Conservation (phyloP, 345 rosid species). For the Raphanus raphanistrum region DNA sequence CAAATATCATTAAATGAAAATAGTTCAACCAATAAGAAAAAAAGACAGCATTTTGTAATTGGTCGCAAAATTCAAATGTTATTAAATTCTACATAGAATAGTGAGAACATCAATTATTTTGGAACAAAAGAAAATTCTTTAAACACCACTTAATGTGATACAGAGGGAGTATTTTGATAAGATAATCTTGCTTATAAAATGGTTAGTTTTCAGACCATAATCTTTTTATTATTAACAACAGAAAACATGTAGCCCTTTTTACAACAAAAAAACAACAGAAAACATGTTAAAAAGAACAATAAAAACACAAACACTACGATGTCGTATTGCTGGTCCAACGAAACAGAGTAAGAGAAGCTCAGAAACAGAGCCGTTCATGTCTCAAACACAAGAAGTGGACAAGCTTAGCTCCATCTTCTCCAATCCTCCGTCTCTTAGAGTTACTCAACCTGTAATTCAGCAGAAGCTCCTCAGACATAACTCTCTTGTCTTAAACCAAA, state of each 20-base stretch:
- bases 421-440: constrained; percentile 76
- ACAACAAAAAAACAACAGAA: no score
- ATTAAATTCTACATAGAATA: no score
- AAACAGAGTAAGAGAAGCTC: neutral
- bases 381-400: neutral
- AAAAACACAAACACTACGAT: neutral
- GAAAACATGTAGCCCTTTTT: neutral
- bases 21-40: no score
- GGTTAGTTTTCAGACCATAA: neutral
- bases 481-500: constrained; percentile 74
- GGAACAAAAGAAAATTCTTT: no score
- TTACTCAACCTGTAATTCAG: constrained; percentile 45
- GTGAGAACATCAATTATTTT: no score
- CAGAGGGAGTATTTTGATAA: no score
- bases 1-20: no score
- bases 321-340: neutral
- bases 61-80: no score
- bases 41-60: no score
- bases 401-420: constrained; percentile 80
- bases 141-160: no score
- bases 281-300: neutral
- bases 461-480: constrained; percentile 21
- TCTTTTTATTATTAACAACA: neutral
- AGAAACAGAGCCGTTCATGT: neutral
- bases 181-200: neutral